Percentiles rank a stretch among this genome's conserved stretches.
phyloP scores from a whole-genome alignment of 2,329 filamentous ascomycete species.

The Huntiella savannae region DNA sequence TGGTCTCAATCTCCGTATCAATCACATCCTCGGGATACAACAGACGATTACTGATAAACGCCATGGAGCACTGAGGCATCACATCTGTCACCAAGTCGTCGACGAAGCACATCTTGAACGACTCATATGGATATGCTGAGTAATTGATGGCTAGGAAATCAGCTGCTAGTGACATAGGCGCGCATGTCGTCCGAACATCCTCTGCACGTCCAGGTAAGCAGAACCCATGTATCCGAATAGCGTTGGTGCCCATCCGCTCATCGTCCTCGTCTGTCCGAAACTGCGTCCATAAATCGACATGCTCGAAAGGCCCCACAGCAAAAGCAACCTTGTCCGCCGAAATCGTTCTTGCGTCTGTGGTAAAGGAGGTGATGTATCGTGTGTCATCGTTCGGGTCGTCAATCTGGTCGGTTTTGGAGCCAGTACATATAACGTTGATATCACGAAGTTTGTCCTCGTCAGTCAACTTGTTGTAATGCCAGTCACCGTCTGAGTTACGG shows the following conservation, averaged over 20 bases:
- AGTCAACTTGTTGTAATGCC: constrained; percentile 20
- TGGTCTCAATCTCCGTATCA: constrained; percentile 67
- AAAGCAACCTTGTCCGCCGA: constrained; percentile 84
- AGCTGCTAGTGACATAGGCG: constrained; percentile 68
- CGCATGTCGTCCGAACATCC: constrained; percentile 72
- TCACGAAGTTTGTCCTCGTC: constrained; percentile 78
- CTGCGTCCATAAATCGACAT: constrained; percentile 67
- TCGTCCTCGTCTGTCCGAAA: constrained; percentile 83
- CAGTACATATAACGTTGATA: constrained; percentile 78
- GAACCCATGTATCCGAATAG: constrained; percentile 76
- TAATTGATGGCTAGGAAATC: constrained; percentile 81
- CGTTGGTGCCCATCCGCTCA: constrained; percentile 72
- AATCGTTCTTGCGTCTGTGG: constrained; percentile 46
- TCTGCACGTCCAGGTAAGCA: constrained; percentile 68
- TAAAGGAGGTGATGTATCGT: constrained; percentile 78
- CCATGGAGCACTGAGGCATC: constrained; percentile 60
- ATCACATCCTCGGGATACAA: constrained; percentile 72
- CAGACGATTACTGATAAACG: constrained; percentile 70
- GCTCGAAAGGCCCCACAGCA: constrained; percentile 84
- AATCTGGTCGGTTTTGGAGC: constrained; percentile 68
- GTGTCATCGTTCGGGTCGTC: constrained; percentile 56
- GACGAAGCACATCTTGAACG: constrained; percentile 85
- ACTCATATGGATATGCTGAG: constrained; percentile 76
- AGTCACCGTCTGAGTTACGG: constrained; percentile 18
- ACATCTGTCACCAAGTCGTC: constrained; percentile 70